These are phyloP conservation scores for Prototheca cutis DNA, from an alignment of 163 green algal species.

Conservation along the genomic window DNA sequence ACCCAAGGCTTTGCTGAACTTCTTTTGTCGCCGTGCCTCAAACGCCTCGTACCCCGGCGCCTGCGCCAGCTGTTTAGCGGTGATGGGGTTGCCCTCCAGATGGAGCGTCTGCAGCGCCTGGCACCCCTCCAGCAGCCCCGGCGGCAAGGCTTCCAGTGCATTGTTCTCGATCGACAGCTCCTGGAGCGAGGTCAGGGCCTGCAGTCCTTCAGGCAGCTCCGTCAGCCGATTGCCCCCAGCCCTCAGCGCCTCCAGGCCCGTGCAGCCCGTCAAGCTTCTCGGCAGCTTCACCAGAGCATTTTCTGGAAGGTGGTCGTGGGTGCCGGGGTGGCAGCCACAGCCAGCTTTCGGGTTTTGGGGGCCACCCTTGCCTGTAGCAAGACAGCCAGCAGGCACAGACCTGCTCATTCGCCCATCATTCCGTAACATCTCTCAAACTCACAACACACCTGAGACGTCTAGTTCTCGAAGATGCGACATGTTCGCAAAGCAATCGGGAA, in stretches of 20 bases:
- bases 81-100: slow-evolving; percentile 53
- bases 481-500: slow-evolving; percentile 25
- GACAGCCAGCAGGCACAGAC: too few species aligned
- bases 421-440: neutral
- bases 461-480: slow-evolving; percentile 2
- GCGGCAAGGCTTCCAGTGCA: slow-evolving; percentile 30
- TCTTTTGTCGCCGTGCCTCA: slow-evolving; percentile 45
- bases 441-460: slow-evolving; percentile 9
- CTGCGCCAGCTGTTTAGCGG: slow-evolving; percentile 21
- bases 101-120: slow-evolving; percentile 49
- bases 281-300: slow-evolving; percentile 30
- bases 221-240: slow-evolving; percentile 33
- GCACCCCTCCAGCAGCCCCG: slow-evolving; percentile 44
- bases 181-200: slow-evolving; percentile 22
- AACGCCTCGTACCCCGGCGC: slow-evolving; percentile 44
- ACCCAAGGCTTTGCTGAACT: slow-evolving; percentile 53
- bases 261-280: slow-evolving; percentile 17
- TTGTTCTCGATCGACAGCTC: slow-evolving; percentile 36
- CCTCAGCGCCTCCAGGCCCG: slow-evolving; percentile 37
- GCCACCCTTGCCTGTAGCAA: too few species aligned
- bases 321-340: slow-evolving; percentile 11
- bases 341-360: too few species aligned
- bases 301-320: neutral
- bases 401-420: too few species aligned
- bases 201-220: slow-evolving; percentile 23